Conservation (phyloP, 768 basidiomycete genomes). For the Lactarius tabidus region DNA sequence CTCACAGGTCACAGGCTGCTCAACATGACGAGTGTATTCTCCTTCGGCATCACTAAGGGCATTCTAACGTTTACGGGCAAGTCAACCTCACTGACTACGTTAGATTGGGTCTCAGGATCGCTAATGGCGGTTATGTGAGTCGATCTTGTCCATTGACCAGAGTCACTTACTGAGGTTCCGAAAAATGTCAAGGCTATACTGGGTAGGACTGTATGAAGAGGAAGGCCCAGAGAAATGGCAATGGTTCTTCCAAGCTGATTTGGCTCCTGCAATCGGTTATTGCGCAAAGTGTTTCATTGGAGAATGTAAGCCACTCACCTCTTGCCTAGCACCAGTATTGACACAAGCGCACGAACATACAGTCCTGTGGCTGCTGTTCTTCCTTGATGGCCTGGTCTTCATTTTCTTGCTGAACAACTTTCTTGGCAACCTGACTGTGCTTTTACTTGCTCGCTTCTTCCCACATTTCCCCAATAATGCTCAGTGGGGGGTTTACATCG, state of each 20-base stretch:
- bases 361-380: no score
- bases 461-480: not conserved
- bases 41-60: not conserved
- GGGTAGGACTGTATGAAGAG: constrained; percentile 7
- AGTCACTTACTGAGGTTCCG: not conserved
- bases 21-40: constrained; percentile 1
- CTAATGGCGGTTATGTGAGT: constrained; percentile 3
- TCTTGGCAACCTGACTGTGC: no score
- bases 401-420: no score
- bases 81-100: not conserved
- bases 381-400: no score
- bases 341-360: not conserved
- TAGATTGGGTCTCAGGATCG: constrained; percentile 5
- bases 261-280: not conserved
- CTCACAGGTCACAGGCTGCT: constrained; percentile 7
- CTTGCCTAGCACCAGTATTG: not conserved
- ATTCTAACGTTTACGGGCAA: constrained; percentile 9
- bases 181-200: not conserved
- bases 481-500: not conserved
- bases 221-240: constrained; percentile 1
- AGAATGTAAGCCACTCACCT: constrained; percentile 1
- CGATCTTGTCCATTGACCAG: not conserved
- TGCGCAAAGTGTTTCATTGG: not conserved
- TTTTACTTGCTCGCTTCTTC: no score
- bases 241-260: constrained; percentile 10